Evolutionary conservation across 139 green algal species (phyloP), one percentile per base, ranked within the genome.

Genomic region (Medakamo hakoo): DNA sequence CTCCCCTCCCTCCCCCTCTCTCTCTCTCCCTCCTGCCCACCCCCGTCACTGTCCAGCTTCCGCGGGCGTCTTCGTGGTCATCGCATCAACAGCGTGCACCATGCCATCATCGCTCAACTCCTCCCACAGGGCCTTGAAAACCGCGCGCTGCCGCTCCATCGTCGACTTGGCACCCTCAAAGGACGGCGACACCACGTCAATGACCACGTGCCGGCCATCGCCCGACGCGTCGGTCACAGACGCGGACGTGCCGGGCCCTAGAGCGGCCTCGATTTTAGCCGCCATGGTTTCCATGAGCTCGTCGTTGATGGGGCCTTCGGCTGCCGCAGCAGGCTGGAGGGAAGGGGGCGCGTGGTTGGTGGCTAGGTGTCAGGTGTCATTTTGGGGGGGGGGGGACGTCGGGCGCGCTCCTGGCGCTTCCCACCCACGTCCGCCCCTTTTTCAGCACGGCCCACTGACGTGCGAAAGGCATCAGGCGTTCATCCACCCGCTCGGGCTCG

Each of bases 11-110:
- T 32, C 14, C 48, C 21, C 22, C 25, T 20, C 24, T 56, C 59
- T 64, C 16, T n/a, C n/a, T n/a, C n/a, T 4, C 58, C 21, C 32
- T 40, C 32, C 25, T 32, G 27, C 48, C 21, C 22, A 27, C 3
- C 24, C 29, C 59, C 55, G 5, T n/a, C 25, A 32, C 29, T 5
- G n/a, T 49, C 21, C 63, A 29, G 72, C 74, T 69, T 93, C 85
- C 30, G 57, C 63, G 24, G 82, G 84, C 1, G 86, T 90, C 58
- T 78, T 80, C 27, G 79, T 88, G 27, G 63, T 83, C 86, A 94
- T 94, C 4, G 73, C 65, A 68, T 94, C 86, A 28, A 94, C 86
- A 27, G 86, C 86, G 70, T 94, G 86, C 18, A 94, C 86, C 3
- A 77, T 72, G 28, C 86, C 40, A 16, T 52, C 40, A 9, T 16